Evolutionary conservation across 371 early-diverging fungal species (phyloP).

Genomic region (Quaeritorhiza haematococci): DNA sequence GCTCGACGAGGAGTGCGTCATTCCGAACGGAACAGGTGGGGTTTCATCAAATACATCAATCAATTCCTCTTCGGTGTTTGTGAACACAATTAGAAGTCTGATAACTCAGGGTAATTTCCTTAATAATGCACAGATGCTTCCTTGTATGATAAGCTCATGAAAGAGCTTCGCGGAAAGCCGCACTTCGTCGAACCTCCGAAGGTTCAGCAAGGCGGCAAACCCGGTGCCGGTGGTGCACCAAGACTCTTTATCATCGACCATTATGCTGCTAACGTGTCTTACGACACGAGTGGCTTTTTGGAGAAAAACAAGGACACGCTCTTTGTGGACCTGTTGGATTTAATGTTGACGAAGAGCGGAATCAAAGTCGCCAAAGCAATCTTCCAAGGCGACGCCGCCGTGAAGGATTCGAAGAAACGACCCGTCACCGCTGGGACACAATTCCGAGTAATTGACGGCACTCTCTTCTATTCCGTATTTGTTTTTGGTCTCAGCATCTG

Average conservation of each 20-base stretch:
- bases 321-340: constrained; percentile 69
- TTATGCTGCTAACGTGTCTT: constrained; percentile 66
- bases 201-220: constrained; percentile 5
- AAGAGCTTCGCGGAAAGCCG: constrained; percentile 13
- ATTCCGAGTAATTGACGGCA: not conserved
- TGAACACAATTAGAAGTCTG: not conserved
- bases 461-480: not conserved
- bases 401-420: constrained; percentile 4
- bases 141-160: constrained; percentile 6
- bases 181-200: constrained; percentile 22
- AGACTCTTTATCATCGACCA: constrained; percentile 73
- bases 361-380: constrained; percentile 1
- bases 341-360: constrained; percentile 9
- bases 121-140: constrained; percentile 6
- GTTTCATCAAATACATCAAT: not conserved
- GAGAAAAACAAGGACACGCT: constrained; percentile 67
- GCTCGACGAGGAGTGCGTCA: constrained; percentile 33
- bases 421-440: not conserved
- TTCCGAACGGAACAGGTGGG: not conserved
- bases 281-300: constrained; percentile 68
- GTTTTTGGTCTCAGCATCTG: not conserved
- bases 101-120: no score
- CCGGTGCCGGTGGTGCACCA: constrained; percentile 5
- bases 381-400: not conserved
- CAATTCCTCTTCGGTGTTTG: no score